Evolutionary conservation across 2,329 filamentous ascomycete species (phyloP), one percentile per base, ranked within the genome.

Genomic region (Calonectria naviculata): DNA sequence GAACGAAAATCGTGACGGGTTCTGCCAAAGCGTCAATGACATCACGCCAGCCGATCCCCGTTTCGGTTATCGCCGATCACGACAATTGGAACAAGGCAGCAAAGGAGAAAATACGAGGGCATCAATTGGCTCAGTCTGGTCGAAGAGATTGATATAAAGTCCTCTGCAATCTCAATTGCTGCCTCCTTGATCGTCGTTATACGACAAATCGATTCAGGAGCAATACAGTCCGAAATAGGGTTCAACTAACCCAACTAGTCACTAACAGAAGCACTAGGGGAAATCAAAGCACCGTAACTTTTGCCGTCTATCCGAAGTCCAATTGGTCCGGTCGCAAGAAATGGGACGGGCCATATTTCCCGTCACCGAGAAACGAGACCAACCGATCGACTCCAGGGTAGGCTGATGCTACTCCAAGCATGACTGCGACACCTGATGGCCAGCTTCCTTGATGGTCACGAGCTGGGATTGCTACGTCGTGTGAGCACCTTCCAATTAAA

Each of bases 21-120:
- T 19, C 12, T 38, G 38, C 17, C 68, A 65, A 61, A 68, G 52
- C 71, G 38, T 64, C 68, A 68, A 36, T 28, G 36, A 31, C 13
- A 54, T 65, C 24, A 47, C 41, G 9, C 34, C 54, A 36, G 52
- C n/a, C 52, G 52, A 58, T 58, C 52, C 21, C 36, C 52, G 52
- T 58, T 38, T 58, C 34, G 52, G 52, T 34, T 38, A 17, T 26
- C 36, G 21, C 34, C n/a, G n/a, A 58, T 58, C 31, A 19, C n/a
- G 31, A 36, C 21, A 38, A 56, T 17, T 36, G 4, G 52, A 8
- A 58, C 17, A 38, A 46, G 42, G 8, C 10, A n/a, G 9, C 2
- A 2, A 3, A 24, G 19, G 6, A 34, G 12, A 26, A n/a, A 19
- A 38, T 58, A 58, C 31, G 34, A 38, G 38, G 38, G 19, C 7